Conservation (phyloP, 1,284 basidiomycete genomes). For the Ganoderma lucidum region DNA sequence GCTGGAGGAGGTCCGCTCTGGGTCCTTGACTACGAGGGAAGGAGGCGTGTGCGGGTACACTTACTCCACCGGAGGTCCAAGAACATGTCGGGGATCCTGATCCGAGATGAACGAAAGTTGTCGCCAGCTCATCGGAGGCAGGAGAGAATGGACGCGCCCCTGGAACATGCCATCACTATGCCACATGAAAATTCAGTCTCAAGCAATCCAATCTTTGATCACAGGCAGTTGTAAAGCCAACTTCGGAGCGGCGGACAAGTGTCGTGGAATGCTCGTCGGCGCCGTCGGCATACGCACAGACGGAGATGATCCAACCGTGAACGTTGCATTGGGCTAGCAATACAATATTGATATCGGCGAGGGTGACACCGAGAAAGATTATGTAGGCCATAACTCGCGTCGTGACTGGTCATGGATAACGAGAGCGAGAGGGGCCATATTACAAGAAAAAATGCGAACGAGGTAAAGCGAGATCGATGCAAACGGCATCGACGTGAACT, state of each 20-base stretch:
- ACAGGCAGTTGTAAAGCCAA: background rate
- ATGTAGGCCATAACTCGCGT: background rate
- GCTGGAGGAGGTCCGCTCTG: background rate
- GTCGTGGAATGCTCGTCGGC: background rate
- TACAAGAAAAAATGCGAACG: conserved; percentile 8
- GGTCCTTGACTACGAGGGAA: background rate
- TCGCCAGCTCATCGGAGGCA: background rate
- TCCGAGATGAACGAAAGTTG: background rate
- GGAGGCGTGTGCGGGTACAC: background rate
- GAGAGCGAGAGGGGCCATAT: conserved; percentile 1
- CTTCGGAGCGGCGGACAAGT: background rate
- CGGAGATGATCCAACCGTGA: conserved; percentile 21
- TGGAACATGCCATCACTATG: background rate
- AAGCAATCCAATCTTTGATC: background rate
- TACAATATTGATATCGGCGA: conserved; percentile 32
- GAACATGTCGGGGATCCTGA: background rate
- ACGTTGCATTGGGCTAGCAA: conserved; percentile 35
- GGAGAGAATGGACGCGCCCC: background rate
- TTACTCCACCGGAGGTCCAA: background rate
- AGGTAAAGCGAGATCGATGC: conserved; percentile 21
- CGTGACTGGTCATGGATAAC: background rate
- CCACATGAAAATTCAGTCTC: too few relatives aligned
- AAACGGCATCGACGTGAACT: conserved; percentile 1
- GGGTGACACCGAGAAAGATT: conserved; percentile 1
- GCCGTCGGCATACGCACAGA: background rate